These are phyloP conservation scores for Cladosporium colombiae DNA, from an alignment of 2,329 filamentous ascomycete genomes.

Conservation along the genomic window DNA sequence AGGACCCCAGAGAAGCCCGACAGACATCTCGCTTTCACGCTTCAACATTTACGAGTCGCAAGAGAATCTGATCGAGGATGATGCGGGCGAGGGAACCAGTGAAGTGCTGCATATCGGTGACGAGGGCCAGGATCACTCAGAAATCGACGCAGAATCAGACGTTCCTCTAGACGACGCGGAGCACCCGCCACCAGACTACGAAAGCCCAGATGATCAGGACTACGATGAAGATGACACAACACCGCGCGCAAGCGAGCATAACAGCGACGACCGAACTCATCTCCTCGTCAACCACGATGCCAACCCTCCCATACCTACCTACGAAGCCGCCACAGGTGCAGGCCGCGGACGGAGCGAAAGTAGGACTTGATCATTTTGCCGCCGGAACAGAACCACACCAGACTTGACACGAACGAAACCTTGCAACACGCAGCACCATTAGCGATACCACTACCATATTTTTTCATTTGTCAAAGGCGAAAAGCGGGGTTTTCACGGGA, in stretches of 20 bases:
- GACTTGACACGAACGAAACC: background rate
- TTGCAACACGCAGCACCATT: background rate
- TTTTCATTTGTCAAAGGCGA: constrained; percentile 5
- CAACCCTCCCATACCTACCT: constrained; percentile 74
- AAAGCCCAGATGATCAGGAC: constrained; percentile 42
- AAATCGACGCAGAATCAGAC: constrained; percentile 2
- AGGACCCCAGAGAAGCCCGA: constrained; percentile 85
- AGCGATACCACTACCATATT: constrained; percentile 7
- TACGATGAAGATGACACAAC: constrained; percentile 28
- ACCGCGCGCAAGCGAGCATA: constrained; percentile 29
- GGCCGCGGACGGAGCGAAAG: constrained; percentile 28
- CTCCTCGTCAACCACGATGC: constrained; percentile 21
- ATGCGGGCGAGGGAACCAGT: constrained; percentile 30
- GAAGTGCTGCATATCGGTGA: constrained; percentile 17
- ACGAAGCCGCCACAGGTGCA: constrained; percentile 68
- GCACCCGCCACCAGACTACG: constrained; percentile 50
- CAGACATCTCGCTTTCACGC: constrained; percentile 64
- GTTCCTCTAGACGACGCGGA: constrained; percentile 23
- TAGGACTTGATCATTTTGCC: background rate
- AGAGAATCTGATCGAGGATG: constrained; percentile 23
- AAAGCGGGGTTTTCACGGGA: background rate
- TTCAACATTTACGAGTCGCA: constrained; percentile 18
- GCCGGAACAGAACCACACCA: background rate
- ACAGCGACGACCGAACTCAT: constrained; percentile 22
- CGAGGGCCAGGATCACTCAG: background rate